These are phyloP conservation scores for Cutaneotrichosporon cavernicola DNA, from an alignment of 1,284 basidiomycete species.

Conservation along the genomic window DNA sequence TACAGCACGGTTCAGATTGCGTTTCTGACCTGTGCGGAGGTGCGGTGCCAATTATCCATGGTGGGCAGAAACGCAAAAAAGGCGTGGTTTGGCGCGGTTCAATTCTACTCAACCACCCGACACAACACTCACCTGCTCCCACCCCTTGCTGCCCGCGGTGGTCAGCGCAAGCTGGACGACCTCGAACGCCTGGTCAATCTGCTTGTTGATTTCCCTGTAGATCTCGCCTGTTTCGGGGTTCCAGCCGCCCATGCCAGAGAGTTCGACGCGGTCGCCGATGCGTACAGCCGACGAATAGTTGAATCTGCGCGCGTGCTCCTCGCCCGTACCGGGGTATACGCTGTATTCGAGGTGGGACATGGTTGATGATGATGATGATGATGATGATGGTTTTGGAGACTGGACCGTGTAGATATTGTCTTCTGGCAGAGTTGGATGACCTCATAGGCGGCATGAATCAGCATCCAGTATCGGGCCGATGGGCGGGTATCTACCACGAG, in stretches of 20 bases:
- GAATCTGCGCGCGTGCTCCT: constrained; percentile 1
- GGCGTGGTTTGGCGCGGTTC: too few species aligned
- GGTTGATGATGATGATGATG: too few species aligned
- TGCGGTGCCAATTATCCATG: too few species aligned
- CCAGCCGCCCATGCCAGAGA: constrained; percentile 40
- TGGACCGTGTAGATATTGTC: too few species aligned
- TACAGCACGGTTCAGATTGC: not conserved
- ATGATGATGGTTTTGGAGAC: too few species aligned
- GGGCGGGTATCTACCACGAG: too few species aligned
- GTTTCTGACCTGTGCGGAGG: too few species aligned
- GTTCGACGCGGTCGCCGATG: constrained; percentile 34
- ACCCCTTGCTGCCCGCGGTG: constrained; percentile 34
- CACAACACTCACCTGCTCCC: constrained; percentile 27
- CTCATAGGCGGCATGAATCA: too few species aligned
- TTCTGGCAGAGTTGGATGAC: too few species aligned
- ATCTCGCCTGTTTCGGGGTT: constrained; percentile 25
- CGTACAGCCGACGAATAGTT: constrained; percentile 33
- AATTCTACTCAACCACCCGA: too few species aligned
- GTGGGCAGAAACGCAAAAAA: too few species aligned
- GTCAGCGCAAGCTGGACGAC: constrained; percentile 33
- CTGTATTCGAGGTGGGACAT: not conserved
- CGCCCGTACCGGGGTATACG: constrained; percentile 3
- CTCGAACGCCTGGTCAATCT: constrained; percentile 39
- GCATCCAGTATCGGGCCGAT: too few species aligned
- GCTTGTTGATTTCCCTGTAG: constrained; percentile 25